These are phyloP conservation scores for Diaporthe ilicicola DNA, from an alignment of 2,329 filamentous ascomycete genomes.

Conservation along the genomic window DNA sequence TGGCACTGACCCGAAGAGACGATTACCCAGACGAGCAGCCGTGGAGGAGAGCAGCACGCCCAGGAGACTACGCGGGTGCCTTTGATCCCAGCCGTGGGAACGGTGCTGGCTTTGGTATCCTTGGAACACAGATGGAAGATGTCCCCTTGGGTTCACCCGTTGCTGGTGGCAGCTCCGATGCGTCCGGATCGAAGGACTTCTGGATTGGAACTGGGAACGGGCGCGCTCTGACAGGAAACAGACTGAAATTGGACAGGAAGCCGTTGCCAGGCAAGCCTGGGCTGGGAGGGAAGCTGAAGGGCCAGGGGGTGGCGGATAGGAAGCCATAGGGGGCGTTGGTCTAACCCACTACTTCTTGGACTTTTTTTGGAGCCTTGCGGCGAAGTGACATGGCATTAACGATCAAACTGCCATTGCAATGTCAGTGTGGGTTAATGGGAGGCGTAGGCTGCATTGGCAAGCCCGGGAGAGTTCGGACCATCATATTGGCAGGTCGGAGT, in stretches of 20 bases:
- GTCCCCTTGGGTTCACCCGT: not conserved
- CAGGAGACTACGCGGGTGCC: slow-evolving; percentile 31
- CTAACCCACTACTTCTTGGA: slow-evolving; percentile 23
- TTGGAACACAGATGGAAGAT: not conserved
- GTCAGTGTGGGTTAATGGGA: not conserved
- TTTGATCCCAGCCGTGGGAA: slow-evolving; percentile 28
- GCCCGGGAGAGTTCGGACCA: not conserved
- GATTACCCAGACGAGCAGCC: slow-evolving; percentile 29
- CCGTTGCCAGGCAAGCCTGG: slow-evolving; percentile 30
- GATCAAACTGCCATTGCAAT: not conserved
- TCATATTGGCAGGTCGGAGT: not conserved
- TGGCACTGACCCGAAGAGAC: not conserved
- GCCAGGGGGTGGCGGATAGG: slow-evolving; percentile 4
- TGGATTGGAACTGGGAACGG: not conserved
- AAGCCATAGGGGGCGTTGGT: slow-evolving; percentile 32
- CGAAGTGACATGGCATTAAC: not conserved
- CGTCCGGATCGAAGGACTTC: not conserved
- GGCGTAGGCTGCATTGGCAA: slow-evolving; percentile 9
- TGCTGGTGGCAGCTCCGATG: not conserved
- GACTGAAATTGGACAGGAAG: slow-evolving; percentile 21
- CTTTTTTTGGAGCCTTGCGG: not conserved
- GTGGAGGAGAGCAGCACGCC: slow-evolving; percentile 28
- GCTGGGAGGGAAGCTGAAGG: slow-evolving; percentile 22
- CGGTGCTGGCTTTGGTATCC: slow-evolving; percentile 30
- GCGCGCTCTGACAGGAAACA: not conserved